These are phyloP conservation scores for Plectosphaerella sp. DNA, from an alignment of 2,329 filamentous ascomycete genomes.

Conservation along the genomic window DNA sequence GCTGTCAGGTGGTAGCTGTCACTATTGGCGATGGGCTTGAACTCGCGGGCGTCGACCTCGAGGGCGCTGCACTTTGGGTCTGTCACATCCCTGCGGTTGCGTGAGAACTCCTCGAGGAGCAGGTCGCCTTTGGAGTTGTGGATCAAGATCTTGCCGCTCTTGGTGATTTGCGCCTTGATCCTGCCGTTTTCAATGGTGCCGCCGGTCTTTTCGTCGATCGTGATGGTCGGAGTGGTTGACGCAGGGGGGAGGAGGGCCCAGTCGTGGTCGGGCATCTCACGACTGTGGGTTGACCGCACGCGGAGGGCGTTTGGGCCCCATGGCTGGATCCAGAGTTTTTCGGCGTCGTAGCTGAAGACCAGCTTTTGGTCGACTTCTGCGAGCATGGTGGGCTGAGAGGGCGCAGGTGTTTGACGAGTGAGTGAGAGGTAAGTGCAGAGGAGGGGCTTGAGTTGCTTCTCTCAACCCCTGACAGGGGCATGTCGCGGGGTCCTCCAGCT, in stretches of 20 bases:
- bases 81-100: conserved; percentile 21
- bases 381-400: not conserved
- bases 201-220: conserved; percentile 15
- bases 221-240: conserved; percentile 8
- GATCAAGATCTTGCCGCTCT: conserved; percentile 23
- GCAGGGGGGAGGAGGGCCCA: conserved; percentile 28
- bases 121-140: conserved; percentile 19
- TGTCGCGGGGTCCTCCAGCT: not conserved
- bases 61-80: conserved; percentile 54
- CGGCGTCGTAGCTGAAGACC: conserved; percentile 32
- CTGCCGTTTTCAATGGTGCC: conserved; percentile 23
- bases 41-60: conserved; percentile 49
- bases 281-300: conserved; percentile 37
- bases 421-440: not conserved
- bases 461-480: not conserved
- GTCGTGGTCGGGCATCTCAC: conserved; percentile 25
- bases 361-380: not conserved
- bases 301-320: conserved; percentile 43
- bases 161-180: conserved; percentile 20
- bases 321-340: conserved; percentile 42
- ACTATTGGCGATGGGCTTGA: conserved; percentile 42
- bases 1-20: conserved; percentile 47
- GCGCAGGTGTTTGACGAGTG: not conserved
- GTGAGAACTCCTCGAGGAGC: conserved; percentile 25
- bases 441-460: not conserved